phyloP scores from a whole-genome alignment of 192 early-diverging fungal genomes.

The Backusella psychrophila region DNA sequence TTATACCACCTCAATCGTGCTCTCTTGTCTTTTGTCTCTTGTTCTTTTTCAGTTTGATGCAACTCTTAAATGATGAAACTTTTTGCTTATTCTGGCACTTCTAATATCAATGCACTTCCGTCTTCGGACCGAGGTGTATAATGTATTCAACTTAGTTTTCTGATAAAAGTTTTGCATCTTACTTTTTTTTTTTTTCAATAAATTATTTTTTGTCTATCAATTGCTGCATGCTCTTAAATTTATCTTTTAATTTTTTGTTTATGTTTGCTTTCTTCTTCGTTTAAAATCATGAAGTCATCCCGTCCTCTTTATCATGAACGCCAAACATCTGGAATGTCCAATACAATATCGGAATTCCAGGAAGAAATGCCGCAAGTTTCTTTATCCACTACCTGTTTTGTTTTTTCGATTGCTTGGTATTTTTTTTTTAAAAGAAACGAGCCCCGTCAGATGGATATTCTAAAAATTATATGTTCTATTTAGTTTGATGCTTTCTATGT shows the following conservation, averaged over 20 bases:
- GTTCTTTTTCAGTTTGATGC: not conserved
- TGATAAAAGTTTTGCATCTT: slow-evolving; percentile 11
- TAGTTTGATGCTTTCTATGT: slow-evolving; percentile 60
- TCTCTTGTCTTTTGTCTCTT: not conserved
- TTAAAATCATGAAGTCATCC: not conserved
- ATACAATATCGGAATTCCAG: not conserved
- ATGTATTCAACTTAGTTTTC: slow-evolving; percentile 21
- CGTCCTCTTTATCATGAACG: not conserved
- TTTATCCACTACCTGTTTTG: not conserved
- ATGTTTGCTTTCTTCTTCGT: not conserved
- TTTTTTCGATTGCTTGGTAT: not conserved
- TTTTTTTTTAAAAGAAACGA: not conserved
- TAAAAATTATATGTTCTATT: not conserved
- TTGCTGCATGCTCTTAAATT: not conserved
- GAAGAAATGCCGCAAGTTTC: not conserved
- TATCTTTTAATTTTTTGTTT: not conserved
- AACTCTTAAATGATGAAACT: slow-evolving; percentile 10
- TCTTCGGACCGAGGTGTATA: slow-evolving; percentile 19
- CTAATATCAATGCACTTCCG: slow-evolving; percentile 24
- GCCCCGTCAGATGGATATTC: not conserved
- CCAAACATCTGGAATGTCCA: not conserved
- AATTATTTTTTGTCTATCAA: not conserved
- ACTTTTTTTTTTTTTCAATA: not conserved
- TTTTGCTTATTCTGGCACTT: slow-evolving; percentile 19
- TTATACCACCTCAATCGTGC: not conserved